Evolutionary conservation across 805 yeast genomes (phyloP).

Genomic region (Teunomyces lycoperdinae): DNA sequence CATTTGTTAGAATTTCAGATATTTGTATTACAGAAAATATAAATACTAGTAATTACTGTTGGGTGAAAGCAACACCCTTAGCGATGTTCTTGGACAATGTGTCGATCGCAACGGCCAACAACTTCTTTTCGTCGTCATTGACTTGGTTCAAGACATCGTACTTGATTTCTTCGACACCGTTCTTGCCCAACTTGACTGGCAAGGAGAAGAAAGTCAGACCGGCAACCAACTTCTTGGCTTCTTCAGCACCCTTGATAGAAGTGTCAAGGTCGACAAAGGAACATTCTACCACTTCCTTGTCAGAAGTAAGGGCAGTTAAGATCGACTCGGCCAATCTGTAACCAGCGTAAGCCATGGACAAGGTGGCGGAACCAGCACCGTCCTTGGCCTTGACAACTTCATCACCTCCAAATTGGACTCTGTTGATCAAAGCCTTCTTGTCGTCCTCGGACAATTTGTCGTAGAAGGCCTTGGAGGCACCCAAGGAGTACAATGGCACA

Average conservation of each 20-base stretch:
- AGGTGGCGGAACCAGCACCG: conserved; percentile 92
- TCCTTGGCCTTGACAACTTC: conserved; percentile 94
- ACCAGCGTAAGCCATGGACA: conserved; percentile 95
- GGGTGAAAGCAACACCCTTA: conserved; percentile 55
- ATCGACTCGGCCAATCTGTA: conserved; percentile 67
- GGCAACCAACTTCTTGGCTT: conserved; percentile 45
- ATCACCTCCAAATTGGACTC: conserved; percentile 76
- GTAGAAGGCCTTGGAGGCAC: conserved; percentile 31
- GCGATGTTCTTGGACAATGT: conserved; percentile 54
- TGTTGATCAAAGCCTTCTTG: conserved; percentile 37
- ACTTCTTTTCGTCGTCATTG: conserved; percentile 51
- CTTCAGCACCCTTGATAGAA: conserved; percentile 49
- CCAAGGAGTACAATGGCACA: conserved; percentile 72
- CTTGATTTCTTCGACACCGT: conserved; percentile 58
- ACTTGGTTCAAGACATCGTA: conserved; percentile 48
- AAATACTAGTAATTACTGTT: conserved; percentile 10
- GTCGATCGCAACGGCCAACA: conserved; percentile 51
- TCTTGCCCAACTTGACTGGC: conserved; percentile 54
- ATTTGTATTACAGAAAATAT: neutral
- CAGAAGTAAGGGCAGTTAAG: conserved; percentile 29
- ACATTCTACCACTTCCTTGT: conserved; percentile 41
- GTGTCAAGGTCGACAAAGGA: conserved; percentile 51
- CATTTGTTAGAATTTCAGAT: too few relatives aligned
- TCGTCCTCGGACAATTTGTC: conserved; percentile 32
- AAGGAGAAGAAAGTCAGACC: conserved; percentile 56